Evolutionary conservation across 2,329 filamentous ascomycete species (phyloP).

Genomic region (Mycocentrospora acerina): DNA sequence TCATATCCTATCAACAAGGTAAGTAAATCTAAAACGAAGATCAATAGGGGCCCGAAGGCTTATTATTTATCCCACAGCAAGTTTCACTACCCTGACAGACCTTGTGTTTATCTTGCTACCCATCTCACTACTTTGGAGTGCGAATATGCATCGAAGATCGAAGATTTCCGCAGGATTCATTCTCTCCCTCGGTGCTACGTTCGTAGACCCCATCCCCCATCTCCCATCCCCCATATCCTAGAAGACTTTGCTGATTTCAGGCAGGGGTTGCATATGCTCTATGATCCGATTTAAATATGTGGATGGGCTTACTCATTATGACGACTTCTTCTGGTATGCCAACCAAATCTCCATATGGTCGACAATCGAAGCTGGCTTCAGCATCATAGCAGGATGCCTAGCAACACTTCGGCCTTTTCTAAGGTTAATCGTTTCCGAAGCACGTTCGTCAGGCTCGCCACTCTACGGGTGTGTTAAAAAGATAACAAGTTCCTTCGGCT

Average conservation of each 20-base stretch:
- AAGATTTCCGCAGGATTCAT: constrained; percentile 58
- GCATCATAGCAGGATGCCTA: constrained; percentile 53
- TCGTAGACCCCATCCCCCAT: constrained; percentile 2
- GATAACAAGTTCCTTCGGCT: too few relatives aligned
- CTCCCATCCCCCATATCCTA: too few relatives aligned
- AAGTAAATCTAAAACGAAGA: background rate
- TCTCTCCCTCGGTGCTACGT: constrained; percentile 50
- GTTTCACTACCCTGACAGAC: constrained; percentile 35
- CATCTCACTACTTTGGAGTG: constrained; percentile 55
- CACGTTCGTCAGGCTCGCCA: background rate
- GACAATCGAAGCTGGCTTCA: constrained; percentile 36
- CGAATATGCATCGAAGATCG: constrained; percentile 56
- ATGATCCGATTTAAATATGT: constrained; percentile 55
- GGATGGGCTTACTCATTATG: constrained; percentile 41
- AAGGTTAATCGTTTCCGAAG: constrained; percentile 13
- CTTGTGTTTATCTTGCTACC: constrained; percentile 33
- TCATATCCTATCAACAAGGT: constrained; percentile 50
- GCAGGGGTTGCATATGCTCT: constrained; percentile 55
- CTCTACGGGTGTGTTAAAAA: too few relatives aligned
- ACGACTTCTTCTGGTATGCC: constrained; percentile 51
- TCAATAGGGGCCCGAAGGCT: background rate
- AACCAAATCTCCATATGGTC: constrained; percentile 49
- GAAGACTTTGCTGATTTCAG: constrained; percentile 11
- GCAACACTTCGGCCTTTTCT: constrained; percentile 55
- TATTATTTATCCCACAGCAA: constrained; percentile 10